Base-by-base conservation (phyloP, 2,329 filamentous ascomycete genomes). In the Knufia petricola region DNA sequence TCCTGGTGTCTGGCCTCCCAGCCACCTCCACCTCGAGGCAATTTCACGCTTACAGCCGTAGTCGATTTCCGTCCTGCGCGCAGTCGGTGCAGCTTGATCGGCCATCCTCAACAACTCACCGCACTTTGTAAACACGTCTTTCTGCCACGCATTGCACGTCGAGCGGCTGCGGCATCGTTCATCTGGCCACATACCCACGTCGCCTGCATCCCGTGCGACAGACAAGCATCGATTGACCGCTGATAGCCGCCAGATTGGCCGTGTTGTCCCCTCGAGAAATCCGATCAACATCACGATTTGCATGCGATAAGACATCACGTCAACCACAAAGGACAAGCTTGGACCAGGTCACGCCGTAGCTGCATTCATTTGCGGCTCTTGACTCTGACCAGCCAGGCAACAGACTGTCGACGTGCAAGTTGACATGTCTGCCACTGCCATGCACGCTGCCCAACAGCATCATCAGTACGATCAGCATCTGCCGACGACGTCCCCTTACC, bases 361-460 rank as follows among this genome's bases (percentile, higher is more conserved):
- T 39, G 32, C 44, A 26, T 38, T 28, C 34, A n/a, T 26, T 32
- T 38, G 32, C 34, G 37, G 32, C 32, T 28, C 17, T 20, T 36
- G 32, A 36, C 32, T 13, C 21, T 36, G 32, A 36, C 32, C 32
- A 36, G 32, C 32, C 13, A 17, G 44, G 32, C 44, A 23, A 24
- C 34, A 17, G 31, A 39, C 44, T 30, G 37, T 23, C 32, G 32
- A 36, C 32, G 13, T 17, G 4, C 4, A 4, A 8, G 32, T 36
- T 36, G 32, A 36, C 38, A 48, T 48, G 46, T 48, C 46, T 32
- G 37, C 45, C 26, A 42, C 37, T 41, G 46, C 46, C 24, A 48
- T 48, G 46, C 46, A 48, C 38, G 46, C 46, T 48, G 46, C 46
- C 37, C 36, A 42, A 41, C 46, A 48, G 46, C 46, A 41, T 48